phyloP scores from a whole-genome alignment of 2,329 filamentous ascomycete genomes.

The Pseudogymnoascus pannorum region DNA sequence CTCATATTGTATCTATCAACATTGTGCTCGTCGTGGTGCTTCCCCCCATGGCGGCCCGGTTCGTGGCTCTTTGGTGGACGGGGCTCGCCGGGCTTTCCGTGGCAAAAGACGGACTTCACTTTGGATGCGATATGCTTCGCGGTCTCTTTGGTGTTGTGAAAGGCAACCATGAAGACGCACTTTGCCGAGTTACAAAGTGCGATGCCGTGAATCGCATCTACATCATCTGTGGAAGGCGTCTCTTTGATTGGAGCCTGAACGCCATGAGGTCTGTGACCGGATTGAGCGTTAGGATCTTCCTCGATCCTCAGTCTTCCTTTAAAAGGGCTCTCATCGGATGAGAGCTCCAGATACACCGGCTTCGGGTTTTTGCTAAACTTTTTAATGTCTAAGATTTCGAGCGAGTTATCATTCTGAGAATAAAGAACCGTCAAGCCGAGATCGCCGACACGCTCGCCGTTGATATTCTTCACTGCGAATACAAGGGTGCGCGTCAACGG shows the following conservation, averaged over 20 bases:
- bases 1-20: not conserved
- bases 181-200: not conserved
- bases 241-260: not conserved
- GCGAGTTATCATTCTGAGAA: not conserved
- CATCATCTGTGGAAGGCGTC: not conserved
- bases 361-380: not conserved
- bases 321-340: not conserved
- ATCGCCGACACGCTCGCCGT: not conserved
- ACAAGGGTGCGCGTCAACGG: not conserved
- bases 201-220: not conserved
- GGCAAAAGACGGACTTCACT: not conserved
- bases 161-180: constrained; percentile 2
- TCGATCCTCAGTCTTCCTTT: not conserved
- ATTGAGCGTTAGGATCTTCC: not conserved
- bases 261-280: not conserved
- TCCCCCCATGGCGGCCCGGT: not conserved
- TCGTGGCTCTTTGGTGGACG: not conserved
- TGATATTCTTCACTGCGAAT: not conserved
- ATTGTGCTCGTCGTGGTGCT: not conserved
- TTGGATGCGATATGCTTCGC: not conserved
- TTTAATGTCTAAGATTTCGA: not conserved
- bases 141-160: constrained; percentile 4
- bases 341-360: not conserved
- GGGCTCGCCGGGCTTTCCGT: not conserved
- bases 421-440: not conserved